Evolutionary conservation across 2,329 filamentous ascomycete species (phyloP).

Genomic region (Teratosphaeria pseudoeucalypti): DNA sequence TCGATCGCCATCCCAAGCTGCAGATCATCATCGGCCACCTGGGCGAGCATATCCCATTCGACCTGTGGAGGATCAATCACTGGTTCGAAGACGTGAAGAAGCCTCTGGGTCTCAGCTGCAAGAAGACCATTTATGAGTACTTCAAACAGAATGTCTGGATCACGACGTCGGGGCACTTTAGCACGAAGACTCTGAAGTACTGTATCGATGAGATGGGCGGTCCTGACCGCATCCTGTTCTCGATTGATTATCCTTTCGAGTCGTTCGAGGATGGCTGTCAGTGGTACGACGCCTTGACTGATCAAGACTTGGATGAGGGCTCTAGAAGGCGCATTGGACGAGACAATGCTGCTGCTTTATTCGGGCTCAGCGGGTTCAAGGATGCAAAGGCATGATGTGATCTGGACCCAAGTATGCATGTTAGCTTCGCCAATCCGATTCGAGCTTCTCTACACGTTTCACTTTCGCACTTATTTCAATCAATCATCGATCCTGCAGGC

Average conservation of each 20-base stretch:
- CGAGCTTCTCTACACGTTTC: background rate
- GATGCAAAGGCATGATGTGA: background rate
- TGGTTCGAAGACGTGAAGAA: constrained; percentile 23
- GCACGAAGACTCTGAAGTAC: constrained; percentile 36
- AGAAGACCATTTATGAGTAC: constrained; percentile 23
- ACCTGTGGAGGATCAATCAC: constrained; percentile 36
- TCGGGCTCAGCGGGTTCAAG: background rate
- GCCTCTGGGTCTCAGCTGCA: constrained; percentile 20
- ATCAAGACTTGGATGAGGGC: constrained; percentile 10
- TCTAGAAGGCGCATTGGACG: constrained; percentile 18
- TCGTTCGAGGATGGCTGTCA: constrained; percentile 19
- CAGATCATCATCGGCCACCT: constrained; percentile 46
- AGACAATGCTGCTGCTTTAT: constrained; percentile 13
- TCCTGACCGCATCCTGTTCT: constrained; percentile 20
- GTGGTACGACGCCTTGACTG: constrained; percentile 16
- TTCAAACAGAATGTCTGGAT: constrained; percentile 42
- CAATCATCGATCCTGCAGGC: too few relatives aligned
- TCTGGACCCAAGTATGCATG: background rate
- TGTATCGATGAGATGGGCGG: constrained; percentile 26
- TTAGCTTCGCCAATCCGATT: background rate
- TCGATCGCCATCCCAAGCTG: constrained; percentile 41
- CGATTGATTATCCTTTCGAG: constrained; percentile 24
- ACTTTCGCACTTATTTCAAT: background rate
- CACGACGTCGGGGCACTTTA: constrained; percentile 46
- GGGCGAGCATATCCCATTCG: constrained; percentile 46